phyloP scores from a whole-genome alignment of 2,329 filamentous ascomycete species.

The Coniochaeta prunicola region DNA sequence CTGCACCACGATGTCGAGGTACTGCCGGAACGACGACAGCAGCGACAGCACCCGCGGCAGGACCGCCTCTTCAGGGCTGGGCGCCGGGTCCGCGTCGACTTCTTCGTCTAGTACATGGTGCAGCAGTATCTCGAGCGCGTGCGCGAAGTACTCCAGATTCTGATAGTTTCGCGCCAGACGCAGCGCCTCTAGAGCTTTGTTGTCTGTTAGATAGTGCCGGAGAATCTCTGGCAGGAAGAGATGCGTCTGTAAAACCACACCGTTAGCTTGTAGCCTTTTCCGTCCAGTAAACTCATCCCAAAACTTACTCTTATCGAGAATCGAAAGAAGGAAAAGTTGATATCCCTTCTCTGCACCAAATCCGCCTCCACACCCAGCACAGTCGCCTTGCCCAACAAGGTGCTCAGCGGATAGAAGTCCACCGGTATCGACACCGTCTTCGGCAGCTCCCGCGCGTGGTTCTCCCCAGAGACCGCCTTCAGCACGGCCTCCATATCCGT shows the following conservation, averaged over 20 bases:
- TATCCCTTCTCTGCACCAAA: constrained; percentile 84
- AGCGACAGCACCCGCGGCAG: constrained; percentile 57
- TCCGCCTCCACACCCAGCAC: constrained; percentile 88
- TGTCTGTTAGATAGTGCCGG: constrained; percentile 67
- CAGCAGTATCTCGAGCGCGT: constrained; percentile 84
- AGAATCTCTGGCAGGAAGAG: constrained; percentile 87
- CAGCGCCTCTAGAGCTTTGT: constrained; percentile 73
- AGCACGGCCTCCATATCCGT: constrained; percentile 81
- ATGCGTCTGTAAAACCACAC: constrained; percentile 61
- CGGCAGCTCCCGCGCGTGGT: constrained; percentile 59
- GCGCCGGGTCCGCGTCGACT: constrained; percentile 60
- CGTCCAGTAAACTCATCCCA: neutral
- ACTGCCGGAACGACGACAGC: constrained; percentile 69
- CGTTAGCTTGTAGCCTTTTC: constrained; percentile 4
- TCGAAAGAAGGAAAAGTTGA: constrained; percentile 83
- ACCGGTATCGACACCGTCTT: constrained; percentile 69
- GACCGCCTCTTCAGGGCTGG: constrained; percentile 55
- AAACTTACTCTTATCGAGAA: constrained; percentile 74
- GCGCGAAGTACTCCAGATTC: constrained; percentile 82
- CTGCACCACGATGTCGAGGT: constrained; percentile 91
- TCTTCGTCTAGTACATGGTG: constrained; percentile 94
- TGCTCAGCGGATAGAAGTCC: constrained; percentile 93
- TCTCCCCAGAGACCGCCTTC: constrained; percentile 57
- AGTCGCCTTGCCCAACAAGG: constrained; percentile 82
- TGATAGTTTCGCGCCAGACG: constrained; percentile 80